Percentiles rank a stretch among this genome's conserved stretches.
These are phyloP conservation scores for Penicillium sp. DNA, from an alignment of 2,329 filamentous ascomycete genomes.

Conservation along the genomic window DNA sequence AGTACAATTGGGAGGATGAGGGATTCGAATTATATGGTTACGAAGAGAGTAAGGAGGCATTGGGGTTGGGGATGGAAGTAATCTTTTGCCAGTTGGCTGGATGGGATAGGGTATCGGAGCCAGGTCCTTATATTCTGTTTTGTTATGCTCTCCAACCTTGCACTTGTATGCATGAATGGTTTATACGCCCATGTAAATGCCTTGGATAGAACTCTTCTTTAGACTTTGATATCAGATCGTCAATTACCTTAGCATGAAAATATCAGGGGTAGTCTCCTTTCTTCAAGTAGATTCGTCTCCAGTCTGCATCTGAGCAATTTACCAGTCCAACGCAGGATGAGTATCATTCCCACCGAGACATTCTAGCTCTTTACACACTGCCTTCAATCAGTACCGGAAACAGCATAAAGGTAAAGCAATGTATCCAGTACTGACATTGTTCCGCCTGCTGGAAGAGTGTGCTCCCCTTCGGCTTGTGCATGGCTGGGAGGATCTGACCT, in stretches of 20 bases:
- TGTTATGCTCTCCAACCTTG: too few species aligned
- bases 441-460: conserved; percentile 29
- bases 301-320: neutral
- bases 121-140: too few species aligned
- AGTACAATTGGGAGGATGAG: neutral
- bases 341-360: conserved; percentile 10
- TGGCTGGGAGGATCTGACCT: conserved; percentile 24
- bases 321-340: conserved; percentile 19
- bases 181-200: too few species aligned
- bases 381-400: neutral
- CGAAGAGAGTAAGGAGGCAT: neutral
- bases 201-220: neutral
- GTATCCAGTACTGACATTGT: conserved; percentile 18
- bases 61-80: too few species aligned
- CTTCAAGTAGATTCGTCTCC: too few species aligned
- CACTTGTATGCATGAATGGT: too few species aligned
- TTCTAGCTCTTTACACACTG: conserved; percentile 24
- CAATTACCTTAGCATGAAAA: too few species aligned
- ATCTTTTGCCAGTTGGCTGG: too few species aligned
- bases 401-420: too few species aligned
- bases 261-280: too few species aligned
- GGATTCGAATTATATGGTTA: conserved; percentile 1
- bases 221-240: too few species aligned
- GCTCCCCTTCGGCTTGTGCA: conserved; percentile 25
- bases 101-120: too few species aligned